Evolutionary conservation across 208 protist genomes (phyloP), one percentile per base, ranked within the genome.

Genomic region (Vickermania ingenoplastis): DNA sequence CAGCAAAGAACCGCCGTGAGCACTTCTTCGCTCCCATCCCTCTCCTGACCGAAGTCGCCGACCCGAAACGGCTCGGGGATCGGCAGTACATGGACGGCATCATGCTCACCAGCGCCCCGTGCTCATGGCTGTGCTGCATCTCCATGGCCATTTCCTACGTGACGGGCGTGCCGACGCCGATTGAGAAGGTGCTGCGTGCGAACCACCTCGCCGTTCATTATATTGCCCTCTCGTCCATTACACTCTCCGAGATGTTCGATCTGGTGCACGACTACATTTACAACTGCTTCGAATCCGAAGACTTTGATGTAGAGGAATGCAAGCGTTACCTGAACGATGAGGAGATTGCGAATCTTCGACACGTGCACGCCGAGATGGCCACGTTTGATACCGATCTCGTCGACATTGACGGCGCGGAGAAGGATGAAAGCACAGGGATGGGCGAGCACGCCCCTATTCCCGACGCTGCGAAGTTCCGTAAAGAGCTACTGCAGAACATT

Each of bases 181-280:
- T 96, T 21, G 86, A 93, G 69, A 84, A 89, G 72, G 62, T 96
- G 56, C 73, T 96, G 53, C 69, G 73, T 11, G 61, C 79, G 7
- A 92, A 93, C 63, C 81, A 83, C 69, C 79, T 96, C 54, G 77
- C 77, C 22, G 54, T 89, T 52, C 84, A 96, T 66, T 83, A 86
- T 70, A 73, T 96, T 45, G 71, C 77, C 48, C 71, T 94, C 54
- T 71, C 84, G 2, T 73, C 76, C 21, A 61, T 96, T 45, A 96
- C 89, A 0, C 80, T 96, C 29, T 73, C 86, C 0, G 77, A 96
- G 75, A 53, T 88, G 41, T 96, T 79, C 75, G 89, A 96, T 61
- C 41, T 86, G 2, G 67, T 74, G 22, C 82, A 78, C 59, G 85
- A 91, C 59, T 94, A 91, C 76, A 63, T 92, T 59, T 73, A 91